Percentiles rank a stretch among this genome's conserved stretches.
phyloP scores from a whole-genome alignment of 129 eudicot genomes.

The Kitagawia praeruptora region DNA sequence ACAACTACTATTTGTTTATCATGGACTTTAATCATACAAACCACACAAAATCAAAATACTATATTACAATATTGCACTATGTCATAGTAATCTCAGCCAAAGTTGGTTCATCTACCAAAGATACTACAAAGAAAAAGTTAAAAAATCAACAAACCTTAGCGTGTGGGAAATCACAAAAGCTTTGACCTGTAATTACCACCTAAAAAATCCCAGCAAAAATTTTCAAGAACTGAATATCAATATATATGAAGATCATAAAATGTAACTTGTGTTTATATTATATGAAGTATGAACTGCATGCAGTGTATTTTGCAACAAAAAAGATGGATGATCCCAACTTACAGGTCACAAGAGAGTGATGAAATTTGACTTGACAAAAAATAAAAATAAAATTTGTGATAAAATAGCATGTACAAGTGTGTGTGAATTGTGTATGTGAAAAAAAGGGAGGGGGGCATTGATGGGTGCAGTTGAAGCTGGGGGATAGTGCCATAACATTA shows the following conservation, averaged over 20 bases:
- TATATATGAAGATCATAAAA: neutral
- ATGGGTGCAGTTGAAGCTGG: constrained; percentile 15
- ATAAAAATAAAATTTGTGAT: no score
- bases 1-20: neutral
- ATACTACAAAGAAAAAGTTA: constrained; percentile 2
- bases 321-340: constrained; percentile 6
- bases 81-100: constrained; percentile 31
- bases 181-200: neutral
- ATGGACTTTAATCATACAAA: neutral
- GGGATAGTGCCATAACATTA: constrained; percentile 7
- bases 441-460: constrained; percentile 2
- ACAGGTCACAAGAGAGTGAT: neutral
- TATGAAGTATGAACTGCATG: constrained; percentile 1
- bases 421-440: neutral
- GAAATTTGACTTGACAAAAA: no score
- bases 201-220: constrained; percentile 11
- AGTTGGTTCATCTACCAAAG: constrained; percentile 54
- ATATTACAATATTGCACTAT: constrained; percentile 7
- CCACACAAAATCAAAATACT: constrained; percentile 1
- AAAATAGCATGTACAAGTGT: neutral
- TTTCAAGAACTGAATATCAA: neutral
- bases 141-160: constrained; percentile 18
- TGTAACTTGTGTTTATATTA: neutral
- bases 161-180: constrained; percentile 26
- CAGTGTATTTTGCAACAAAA: neutral